phyloP scores from a whole-genome alignment of 2,329 filamentous ascomycete genomes.

The Diaporthe ilicicola region DNA sequence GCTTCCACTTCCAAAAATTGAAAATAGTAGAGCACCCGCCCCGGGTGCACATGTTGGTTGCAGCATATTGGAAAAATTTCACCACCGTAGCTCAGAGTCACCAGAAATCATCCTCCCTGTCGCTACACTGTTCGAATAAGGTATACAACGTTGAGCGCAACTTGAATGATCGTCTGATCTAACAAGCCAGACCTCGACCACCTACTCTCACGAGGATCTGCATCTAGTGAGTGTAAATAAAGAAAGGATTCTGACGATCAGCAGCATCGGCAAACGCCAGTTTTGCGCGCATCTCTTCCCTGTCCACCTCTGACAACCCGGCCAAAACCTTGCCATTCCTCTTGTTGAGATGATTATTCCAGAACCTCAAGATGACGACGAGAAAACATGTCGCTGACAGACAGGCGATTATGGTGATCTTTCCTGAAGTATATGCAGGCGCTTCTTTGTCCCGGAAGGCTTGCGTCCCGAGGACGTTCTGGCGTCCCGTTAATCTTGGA shows the following conservation, averaged over 20 bases:
- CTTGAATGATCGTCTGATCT: too few relatives aligned
- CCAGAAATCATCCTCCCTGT: too few relatives aligned
- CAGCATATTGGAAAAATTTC: too few relatives aligned
- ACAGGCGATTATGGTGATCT: constrained; percentile 38
- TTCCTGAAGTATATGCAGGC: constrained; percentile 37
- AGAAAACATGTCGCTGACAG: constrained; percentile 30
- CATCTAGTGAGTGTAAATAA: background rate
- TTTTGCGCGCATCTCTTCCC: constrained; percentile 38
- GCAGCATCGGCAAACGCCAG: constrained; percentile 39
- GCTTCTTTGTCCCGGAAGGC: constrained; percentile 38
- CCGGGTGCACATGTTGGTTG: too few relatives aligned
- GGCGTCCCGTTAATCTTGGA: constrained; percentile 35
- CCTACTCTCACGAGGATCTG: too few relatives aligned
- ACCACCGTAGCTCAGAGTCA: too few relatives aligned
- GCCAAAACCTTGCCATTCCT: background rate
- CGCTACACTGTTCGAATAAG: too few relatives aligned
- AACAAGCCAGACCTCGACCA: background rate
- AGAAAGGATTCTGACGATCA: constrained; percentile 26
- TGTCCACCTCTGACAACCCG: background rate
- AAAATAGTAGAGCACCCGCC: too few relatives aligned
- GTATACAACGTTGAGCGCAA: too few relatives aligned
- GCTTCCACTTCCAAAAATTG: background rate
- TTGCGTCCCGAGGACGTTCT: constrained; percentile 38
- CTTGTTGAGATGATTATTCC: constrained; percentile 31
- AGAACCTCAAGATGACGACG: constrained; percentile 33